These are phyloP conservation scores for Aspergillus sp. DNA, from an alignment of 2,329 filamentous ascomycete genomes.

Conservation along the genomic window DNA sequence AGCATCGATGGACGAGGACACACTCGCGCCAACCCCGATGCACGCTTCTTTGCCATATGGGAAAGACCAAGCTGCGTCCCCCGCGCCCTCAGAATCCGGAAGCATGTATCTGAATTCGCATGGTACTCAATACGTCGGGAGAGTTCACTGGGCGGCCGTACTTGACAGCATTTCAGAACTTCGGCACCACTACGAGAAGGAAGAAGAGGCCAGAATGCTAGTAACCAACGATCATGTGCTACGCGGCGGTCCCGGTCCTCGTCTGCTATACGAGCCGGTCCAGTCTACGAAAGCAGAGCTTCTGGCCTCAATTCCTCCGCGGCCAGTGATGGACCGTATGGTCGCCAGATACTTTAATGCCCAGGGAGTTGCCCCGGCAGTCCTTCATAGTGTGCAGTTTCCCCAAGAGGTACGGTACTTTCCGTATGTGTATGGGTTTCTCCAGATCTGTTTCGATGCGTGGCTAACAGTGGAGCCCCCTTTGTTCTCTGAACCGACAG, in stretches of 20 bases:
- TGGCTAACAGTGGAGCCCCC: too few species aligned
- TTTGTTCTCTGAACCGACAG: too few species aligned
- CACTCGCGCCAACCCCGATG: too few species aligned
- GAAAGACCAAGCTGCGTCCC: too few species aligned
- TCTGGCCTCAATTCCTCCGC: constrained; percentile 3
- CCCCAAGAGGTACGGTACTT: constrained; percentile 5
- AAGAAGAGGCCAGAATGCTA: constrained; percentile 1
- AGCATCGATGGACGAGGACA: too few species aligned
- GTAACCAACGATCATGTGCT: neutral
- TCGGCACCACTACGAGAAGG: neutral
- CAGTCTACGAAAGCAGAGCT: constrained; percentile 3
- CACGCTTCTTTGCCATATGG: too few species aligned
- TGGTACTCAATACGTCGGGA: constrained; percentile 2
- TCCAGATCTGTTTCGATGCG: too few species aligned
- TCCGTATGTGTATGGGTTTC: too few species aligned
- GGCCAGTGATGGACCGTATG: constrained; percentile 6
- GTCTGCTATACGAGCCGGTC: neutral
- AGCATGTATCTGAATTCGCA: too few species aligned
- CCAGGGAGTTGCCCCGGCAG: constrained; percentile 7
- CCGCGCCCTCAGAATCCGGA: too few species aligned
- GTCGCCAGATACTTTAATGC: constrained; percentile 3
- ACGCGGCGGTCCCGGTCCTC: neutral
- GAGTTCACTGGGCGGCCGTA: constrained; percentile 2
- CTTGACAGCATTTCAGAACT: constrained; percentile 2
- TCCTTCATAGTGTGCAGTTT: constrained; percentile 10